phyloP scores from a whole-genome alignment of 1,139 yeast genomes.

The Kodamaea fungicola region DNA sequence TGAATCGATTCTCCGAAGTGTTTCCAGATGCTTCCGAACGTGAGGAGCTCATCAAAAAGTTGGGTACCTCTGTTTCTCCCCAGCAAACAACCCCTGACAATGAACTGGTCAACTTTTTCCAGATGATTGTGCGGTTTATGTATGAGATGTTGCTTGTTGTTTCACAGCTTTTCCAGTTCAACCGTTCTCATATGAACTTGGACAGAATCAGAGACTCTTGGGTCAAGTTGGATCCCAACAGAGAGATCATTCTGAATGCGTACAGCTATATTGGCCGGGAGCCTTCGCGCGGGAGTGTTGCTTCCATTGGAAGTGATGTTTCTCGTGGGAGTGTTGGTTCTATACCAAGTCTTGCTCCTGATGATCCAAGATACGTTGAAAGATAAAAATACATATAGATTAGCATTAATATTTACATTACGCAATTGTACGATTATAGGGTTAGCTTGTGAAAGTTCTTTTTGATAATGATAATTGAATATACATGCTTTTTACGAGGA shows the following conservation, averaged over 20 bases:
- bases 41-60: constrained; percentile 23
- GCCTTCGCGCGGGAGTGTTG: constrained; percentile 16
- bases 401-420: no score
- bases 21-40: constrained; percentile 30
- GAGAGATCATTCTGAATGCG: constrained; percentile 36
- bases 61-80: constrained; percentile 8
- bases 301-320: constrained; percentile 6
- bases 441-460: no score
- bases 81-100: neutral
- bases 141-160: constrained; percentile 31
- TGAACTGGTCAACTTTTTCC: constrained; percentile 13
- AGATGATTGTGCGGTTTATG: constrained; percentile 24
- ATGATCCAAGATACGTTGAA: no score
- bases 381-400: no score
- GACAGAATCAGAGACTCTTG: constrained; percentile 44
- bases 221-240: constrained; percentile 44
- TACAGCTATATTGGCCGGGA: constrained; percentile 36
- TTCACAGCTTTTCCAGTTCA: constrained; percentile 33
- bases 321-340: neutral
- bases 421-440: no score
- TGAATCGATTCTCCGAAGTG: constrained; percentile 31
- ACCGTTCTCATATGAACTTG: constrained; percentile 40
- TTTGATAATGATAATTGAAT: no score
- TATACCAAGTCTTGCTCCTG: no score
- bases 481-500: no score